phyloP scores from a whole-genome alignment of 306 rosid species.

The Cucurbita argyrosperma region DNA sequence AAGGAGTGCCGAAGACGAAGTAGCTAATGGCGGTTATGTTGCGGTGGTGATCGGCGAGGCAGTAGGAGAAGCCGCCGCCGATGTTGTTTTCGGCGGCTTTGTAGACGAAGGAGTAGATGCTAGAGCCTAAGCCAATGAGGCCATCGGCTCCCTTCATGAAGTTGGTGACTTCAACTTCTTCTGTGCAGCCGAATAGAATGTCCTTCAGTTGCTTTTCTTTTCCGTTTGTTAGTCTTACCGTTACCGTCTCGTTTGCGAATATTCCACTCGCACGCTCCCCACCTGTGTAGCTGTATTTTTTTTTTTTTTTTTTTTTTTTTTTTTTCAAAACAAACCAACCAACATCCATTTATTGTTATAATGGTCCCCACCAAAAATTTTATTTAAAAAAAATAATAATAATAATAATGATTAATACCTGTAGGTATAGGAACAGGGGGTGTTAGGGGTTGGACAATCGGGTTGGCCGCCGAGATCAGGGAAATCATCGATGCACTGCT shows the following conservation, averaged over 20 bases:
- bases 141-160: slow-evolving; percentile 35
- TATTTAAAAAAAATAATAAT: too few species aligned
- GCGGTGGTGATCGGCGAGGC: slow-evolving; percentile 64
- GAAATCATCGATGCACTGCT: slow-evolving; percentile 28
- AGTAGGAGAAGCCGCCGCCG: slow-evolving; percentile 52
- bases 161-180: neutral
- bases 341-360: too few species aligned
- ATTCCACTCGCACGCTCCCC: slow-evolving; percentile 43
- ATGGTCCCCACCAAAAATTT: too few species aligned
- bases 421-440: too few species aligned
- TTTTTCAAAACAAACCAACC: too few species aligned
- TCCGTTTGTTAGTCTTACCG: slow-evolving; percentile 31
- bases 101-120: slow-evolving; percentile 25
- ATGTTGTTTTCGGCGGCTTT: slow-evolving; percentile 23
- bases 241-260: slow-evolving; percentile 52
- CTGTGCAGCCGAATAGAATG: slow-evolving; percentile 57
- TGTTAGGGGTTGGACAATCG: too few species aligned
- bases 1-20: slow-evolving; percentile 29
- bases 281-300: slow-evolving; percentile 30
- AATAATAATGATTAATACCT: too few species aligned
- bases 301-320: too few species aligned
- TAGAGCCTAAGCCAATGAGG: slow-evolving; percentile 43
- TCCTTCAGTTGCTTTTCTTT: slow-evolving; percentile 17
- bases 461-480: neutral
- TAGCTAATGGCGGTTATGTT: slow-evolving; percentile 26